Evolutionary conservation across 2,329 filamentous ascomycete genomes (phyloP), one percentile per base, ranked within the genome.

Genomic region (Trichoderma sp.): DNA sequence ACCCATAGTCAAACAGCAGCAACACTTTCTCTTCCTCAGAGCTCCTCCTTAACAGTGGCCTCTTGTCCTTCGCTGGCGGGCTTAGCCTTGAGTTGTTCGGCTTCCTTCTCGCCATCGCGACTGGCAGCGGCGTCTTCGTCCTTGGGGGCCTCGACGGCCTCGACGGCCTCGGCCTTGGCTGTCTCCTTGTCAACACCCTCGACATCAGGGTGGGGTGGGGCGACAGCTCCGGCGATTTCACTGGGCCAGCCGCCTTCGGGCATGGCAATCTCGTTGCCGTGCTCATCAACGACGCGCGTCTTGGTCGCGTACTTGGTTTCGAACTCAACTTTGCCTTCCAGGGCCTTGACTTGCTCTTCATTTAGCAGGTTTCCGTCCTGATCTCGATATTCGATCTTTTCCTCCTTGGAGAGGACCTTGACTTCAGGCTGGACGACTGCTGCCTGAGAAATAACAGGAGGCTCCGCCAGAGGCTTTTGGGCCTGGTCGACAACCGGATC

Each of bases 221-320:
- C 86, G 37, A 87, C 84, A 60, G 77, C 81, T 18, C 72, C 63
- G 24, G 28, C 79, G 58, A 77, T 74, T 32, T 78, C 76, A 59
- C 80, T 75, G 18, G 76, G 76, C 78, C 75, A 78, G 26, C 78
- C 82, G 49, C 80, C 83, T 28, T 79, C 77, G 16, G 82, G 81
- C 39, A 79, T 74, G 13, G 79, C 78, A n/a, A 97, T 81, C 76
- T 96, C 92, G 73, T 94, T 93, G 70, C 94, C 96, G 54, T 89
- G 79, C 64, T 87, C 87, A 79, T 97, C 93, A 51, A 97, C 85
- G 68, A 98, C 81, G 69, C 93, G 90, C 10, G 94, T 97, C 72
- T 92, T 88, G n/a, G 95, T 97, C 84, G 98, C 95, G 78, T 97
- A 97, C 73, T 91, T 91, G 14, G 96, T 98, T 82, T 96, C 90